A percentile compares a stretch with the other conserved stretches of the same genome.
Conservation (phyloP, 345 rosid genomes). For the Populus davidiana region DNA sequence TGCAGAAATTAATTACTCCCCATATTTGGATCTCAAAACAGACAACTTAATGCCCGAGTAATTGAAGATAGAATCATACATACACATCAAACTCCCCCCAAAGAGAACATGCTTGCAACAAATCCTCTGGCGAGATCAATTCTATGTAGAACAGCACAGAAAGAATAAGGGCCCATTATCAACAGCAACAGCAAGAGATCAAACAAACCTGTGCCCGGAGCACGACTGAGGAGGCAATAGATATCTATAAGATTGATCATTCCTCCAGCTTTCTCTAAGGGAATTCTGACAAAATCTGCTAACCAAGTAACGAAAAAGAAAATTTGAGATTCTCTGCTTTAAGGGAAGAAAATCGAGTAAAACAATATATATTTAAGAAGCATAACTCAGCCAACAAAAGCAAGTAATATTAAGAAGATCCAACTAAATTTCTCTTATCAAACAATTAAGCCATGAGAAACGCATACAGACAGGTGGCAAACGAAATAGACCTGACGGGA, state of each 20-base stretch:
- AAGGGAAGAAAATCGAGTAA: neutral
- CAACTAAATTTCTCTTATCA: neutral
- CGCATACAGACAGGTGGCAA: constrained; percentile 7
- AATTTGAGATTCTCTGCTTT: constrained; percentile 15
- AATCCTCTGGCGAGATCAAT: constrained; percentile 92
- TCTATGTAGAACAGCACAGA: constrained; percentile 40
- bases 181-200: neutral
- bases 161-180: neutral
- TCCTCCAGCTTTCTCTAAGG: constrained; percentile 87
- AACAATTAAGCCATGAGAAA: neutral
- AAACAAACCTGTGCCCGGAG: constrained; percentile 83
- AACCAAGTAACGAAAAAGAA: constrained; percentile 41
- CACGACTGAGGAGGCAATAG: constrained; percentile 92
- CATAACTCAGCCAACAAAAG: neutral
- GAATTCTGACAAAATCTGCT: constrained; percentile 93
- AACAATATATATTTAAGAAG: neutral
- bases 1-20: neutral
- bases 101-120: constrained; percentile 85
- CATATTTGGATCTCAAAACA: neutral
- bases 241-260: constrained; percentile 91
- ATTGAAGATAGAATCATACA: constrained; percentile 25
- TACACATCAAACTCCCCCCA: constrained; percentile 98
- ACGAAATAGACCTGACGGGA: constrained; percentile 74
- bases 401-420: neutral
- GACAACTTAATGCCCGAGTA: neutral